Evolutionary conservation across 108 stramenopile species (phyloP).

Genomic region (Pseudonitzschia multiseries): DNA sequence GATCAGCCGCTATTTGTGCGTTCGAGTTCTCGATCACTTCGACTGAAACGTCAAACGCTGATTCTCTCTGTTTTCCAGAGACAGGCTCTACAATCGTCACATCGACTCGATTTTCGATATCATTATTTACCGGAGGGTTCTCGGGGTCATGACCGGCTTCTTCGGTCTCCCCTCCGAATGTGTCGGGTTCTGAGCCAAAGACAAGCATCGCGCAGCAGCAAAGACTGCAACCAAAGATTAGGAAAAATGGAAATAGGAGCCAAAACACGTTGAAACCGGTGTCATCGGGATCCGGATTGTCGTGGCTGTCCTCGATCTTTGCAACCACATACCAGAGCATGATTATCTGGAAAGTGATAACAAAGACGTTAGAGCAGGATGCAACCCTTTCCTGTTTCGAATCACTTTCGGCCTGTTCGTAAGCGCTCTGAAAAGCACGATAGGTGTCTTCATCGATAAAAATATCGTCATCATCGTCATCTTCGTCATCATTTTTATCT

Average conservation of each 20-base stretch:
- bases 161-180: conserved; percentile 13
- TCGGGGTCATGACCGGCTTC: conserved; percentile 14
- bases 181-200: conserved; percentile 55
- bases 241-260: conserved; percentile 75
- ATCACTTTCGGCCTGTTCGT: conserved; percentile 60
- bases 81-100: neutral
- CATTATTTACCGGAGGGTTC: conserved; percentile 5
- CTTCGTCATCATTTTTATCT: conserved; percentile 6
- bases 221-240: conserved; percentile 56
- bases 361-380: conserved; percentile 49
- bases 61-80: neutral
- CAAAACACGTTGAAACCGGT: conserved; percentile 71
- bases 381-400: conserved; percentile 64
- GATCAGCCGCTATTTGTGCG: neutral
- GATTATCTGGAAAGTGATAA: conserved; percentile 51
- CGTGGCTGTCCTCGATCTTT: conserved; percentile 61
- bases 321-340: conserved; percentile 64
- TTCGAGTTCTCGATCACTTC: conserved; percentile 1
- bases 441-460: conserved; percentile 74
- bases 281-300: conserved; percentile 39
- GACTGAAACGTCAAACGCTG: neutral
- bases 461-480: conserved; percentile 41
- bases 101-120: neutral
- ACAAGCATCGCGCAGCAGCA: conserved; percentile 73
- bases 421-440: conserved; percentile 61